Base-by-base conservation (phyloP, 2,329 filamentous ascomycete genomes). In the Dothidotthia symphoricarpi region DNA sequence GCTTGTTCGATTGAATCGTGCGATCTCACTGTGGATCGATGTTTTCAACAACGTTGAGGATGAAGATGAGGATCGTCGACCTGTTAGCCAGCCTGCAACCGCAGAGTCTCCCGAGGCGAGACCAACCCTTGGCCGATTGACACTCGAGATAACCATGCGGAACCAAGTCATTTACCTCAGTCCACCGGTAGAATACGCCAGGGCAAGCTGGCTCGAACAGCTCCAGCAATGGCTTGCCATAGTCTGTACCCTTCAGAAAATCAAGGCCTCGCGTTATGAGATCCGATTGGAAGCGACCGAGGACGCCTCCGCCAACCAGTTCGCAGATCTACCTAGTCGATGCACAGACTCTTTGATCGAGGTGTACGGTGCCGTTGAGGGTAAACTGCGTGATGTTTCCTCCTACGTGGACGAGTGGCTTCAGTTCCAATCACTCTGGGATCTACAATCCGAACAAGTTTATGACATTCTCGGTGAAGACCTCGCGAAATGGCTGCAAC, bases 91-190 rank as follows among this genome's bases (percentile, higher is more conserved):
- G 30, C 50, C 47, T 11, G 61, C 67, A 14, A 66, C 78, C 27
- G 75, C 77, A 30, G 61, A 78, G 70, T 34, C 42, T 13, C 39
- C 44, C 6, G 61, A 68, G 28, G 54, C 60, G 27, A 64, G 56
- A 26, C 87, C 88, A 0, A 75, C 75, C 3, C 81, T 95, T 69
- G 82, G 79, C 55, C 80, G 78, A 19, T 77, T 95, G 16, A 77
- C 93, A 12, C 88, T 96, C 53, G 93, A 98, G 64, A 85, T 99
- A 37, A 93, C 88, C 5, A 98, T 98, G 88, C 86, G 88, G 22
- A 97, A 97, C 57, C 93, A 98, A 66, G 86, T 96, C 51, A 95
- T 99, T 52, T 95, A 95, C 60, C 79, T 98, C 16, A 93, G 96
- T 36, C 94, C 93, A 3, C 93, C 93, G 4, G 75, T 97, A 34